phyloP scores from a whole-genome alignment of 2,329 filamentous ascomycete genomes.

The Ceratocystis cacaofunesta region DNA sequence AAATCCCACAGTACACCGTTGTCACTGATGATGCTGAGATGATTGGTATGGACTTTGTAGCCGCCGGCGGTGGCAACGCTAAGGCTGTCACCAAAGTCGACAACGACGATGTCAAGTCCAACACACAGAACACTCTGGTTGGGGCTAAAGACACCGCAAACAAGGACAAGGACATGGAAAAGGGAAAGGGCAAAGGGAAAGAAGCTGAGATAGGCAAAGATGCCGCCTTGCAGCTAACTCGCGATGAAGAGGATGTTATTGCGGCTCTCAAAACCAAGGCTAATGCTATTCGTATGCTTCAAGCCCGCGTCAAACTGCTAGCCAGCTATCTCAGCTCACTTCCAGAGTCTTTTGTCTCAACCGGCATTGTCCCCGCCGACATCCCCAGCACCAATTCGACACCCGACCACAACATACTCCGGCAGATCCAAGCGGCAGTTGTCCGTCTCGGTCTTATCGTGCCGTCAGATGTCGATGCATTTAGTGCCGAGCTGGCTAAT shows the following conservation, averaged over 20 bases:
- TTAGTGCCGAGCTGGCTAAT: conserved; percentile 55
- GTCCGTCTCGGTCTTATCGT: conserved; percentile 69
- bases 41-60: conserved; percentile 92
- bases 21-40: conserved; percentile 95
- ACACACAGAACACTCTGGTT: background rate
- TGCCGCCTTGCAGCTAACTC: conserved; percentile 30
- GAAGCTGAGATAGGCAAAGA: conserved; percentile 23
- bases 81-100: conserved; percentile 36
- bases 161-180: conserved; percentile 20
- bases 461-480: conserved; percentile 50
- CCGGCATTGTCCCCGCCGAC: conserved; percentile 23
- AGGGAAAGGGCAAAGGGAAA: conserved; percentile 18
- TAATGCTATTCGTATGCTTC: conserved; percentile 88
- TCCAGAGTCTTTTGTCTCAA: conserved; percentile 44
- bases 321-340: conserved; percentile 61
- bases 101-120: conserved; percentile 22
- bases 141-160: conserved; percentile 19
- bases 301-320: conserved; percentile 58
- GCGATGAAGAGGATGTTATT: conserved; percentile 47
- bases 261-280: conserved; percentile 65
- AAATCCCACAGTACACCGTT: conserved; percentile 62
- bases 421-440: conserved; percentile 75
- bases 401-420: conserved; percentile 59
- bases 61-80: conserved; percentile 68
- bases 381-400: conserved; percentile 24